Evolutionary conservation across 2,329 filamentous ascomycete species (phyloP), one percentile per base, ranked within the genome.

Genomic region (Fusarium redolens): DNA sequence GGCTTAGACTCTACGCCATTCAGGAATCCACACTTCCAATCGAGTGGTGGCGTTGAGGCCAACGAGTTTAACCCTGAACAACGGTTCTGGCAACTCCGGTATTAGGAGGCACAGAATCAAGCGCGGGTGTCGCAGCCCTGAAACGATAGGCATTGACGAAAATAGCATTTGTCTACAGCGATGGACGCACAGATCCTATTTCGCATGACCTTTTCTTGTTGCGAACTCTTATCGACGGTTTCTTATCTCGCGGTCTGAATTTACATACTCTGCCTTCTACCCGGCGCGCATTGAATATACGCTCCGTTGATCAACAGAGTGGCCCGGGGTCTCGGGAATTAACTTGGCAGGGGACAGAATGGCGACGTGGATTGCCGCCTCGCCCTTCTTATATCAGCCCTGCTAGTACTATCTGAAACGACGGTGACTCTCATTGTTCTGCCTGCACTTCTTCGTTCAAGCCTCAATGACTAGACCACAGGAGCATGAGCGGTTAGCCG

Each of bases 131-230:
- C 55, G 72, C 65, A 61, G 68, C 58, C 63, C 63, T 77, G 75
- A 77, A 76, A 77, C 72, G 65, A 68, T 74, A 59, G 47, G 69
- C 57, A 55, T 59, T 55, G 61, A 60, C 58, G 54, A 72, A 58
- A 38, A 67, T 54, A 45, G 51, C 50, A 68, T 68, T 50, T 73
- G 55, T 15, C 71, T 65, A 52, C 61, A 76, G 59, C 67, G 57
- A 45, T 40, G 55, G 43, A 28, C 41, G 30, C 28, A 38, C 56
- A 45, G 41, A 37, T 40, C 38, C 14, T 43, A 31, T 37, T 30
- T 37, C 37, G 22, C 37, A 40, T 60, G 37, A 11, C 15, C 38
- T 31, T 18, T 28, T 35, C 38, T 37, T 40, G 22, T 43, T 18
- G n/a, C 25, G 7, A 52, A 41, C 54, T 51, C 28, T 47, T 48